Conservation (phyloP, 768 basidiomycete genomes). For the Amanita exitialis region DNA sequence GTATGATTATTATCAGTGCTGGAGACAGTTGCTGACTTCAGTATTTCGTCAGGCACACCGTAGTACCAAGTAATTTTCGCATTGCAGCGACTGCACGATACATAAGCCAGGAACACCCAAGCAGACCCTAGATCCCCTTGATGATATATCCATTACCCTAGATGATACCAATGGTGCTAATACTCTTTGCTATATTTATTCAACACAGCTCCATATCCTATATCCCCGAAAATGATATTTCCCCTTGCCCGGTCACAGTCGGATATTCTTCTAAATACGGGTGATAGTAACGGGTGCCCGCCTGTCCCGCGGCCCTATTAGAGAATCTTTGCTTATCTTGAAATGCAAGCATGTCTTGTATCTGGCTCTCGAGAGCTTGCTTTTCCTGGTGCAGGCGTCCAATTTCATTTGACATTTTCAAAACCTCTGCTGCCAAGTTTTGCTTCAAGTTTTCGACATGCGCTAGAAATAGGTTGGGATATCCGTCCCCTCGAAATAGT, state of each 20-base stretch:
- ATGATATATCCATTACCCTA: background rate
- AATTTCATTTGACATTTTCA: conserved; percentile 67
- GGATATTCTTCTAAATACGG: conserved; percentile 1
- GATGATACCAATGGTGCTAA: background rate
- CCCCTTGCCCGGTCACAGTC: background rate
- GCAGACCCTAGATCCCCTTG: background rate
- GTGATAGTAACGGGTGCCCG: background rate
- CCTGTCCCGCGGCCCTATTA: background rate
- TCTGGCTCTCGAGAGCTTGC: conserved; percentile 57
- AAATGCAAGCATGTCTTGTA: conserved; percentile 64
- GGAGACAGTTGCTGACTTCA: background rate
- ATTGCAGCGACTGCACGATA: conserved; percentile 73
- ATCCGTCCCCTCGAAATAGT: background rate
- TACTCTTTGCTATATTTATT: background rate
- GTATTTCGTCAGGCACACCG: conserved; percentile 49
- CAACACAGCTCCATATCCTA: background rate
- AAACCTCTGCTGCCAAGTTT: conserved; percentile 65
- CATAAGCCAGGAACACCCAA: conserved; percentile 28
- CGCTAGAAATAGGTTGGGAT: conserved; percentile 26
- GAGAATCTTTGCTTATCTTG: conserved; percentile 27
- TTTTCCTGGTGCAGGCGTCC: conserved; percentile 55
- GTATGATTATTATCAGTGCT: conserved; percentile 25
- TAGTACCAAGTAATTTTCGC: conserved; percentile 63
- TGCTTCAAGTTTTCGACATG: conserved; percentile 87
- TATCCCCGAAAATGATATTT: background rate